Evolutionary conservation across 192 early-diverging fungal species (phyloP), one percentile per base, ranked within the genome.

Genomic region (Backusella luteola): DNA sequence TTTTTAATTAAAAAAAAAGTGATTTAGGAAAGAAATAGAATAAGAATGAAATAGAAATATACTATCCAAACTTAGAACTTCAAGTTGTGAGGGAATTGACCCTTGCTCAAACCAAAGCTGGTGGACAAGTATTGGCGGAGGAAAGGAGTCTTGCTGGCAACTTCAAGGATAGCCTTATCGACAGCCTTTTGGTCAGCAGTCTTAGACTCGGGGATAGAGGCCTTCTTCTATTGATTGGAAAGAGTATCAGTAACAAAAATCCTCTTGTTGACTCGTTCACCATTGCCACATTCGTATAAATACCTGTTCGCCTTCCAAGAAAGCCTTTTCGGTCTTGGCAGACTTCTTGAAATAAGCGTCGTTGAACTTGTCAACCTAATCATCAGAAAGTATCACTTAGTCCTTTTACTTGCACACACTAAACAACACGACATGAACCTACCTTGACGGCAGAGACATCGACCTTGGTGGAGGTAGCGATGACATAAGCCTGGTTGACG

Each of bases 381-480:
- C 4, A 21, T 67, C 38, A 76, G n/a, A 36, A 59, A 11, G 35
- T 5, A 21, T 67, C 6, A 49, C 46, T 49, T 49, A 49, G 19
- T 1, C 6, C 32, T 2, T 19, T 44, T 44, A 17, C 29, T 12
- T 67, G 23, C 8, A 15, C 17, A 5, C 32, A 32, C 34, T 32
- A 35, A 34, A 19, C 66, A 71, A 23, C 66, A 71, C 21, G 15
- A 41, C 14, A 59, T 15, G 69, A 66, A 39, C 29, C 79, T 71
- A 92, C 89, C 81, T 89, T 87, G 84, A 91, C 88, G 76, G 85
- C 86, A 75, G 91, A 87, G 71, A 99, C 69, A 81, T 99, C 96
- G 72, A 99, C 81, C 91, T 97, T 98, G 91, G 98, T 98, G 81
- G 98, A 98, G 83, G 97, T 99, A 81, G 97, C 97, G 85, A 98